Evolutionary conservation across 345 rosid genomes (phyloP), one percentile per base, ranked within the genome.

Genomic region (Viola odorata): DNA sequence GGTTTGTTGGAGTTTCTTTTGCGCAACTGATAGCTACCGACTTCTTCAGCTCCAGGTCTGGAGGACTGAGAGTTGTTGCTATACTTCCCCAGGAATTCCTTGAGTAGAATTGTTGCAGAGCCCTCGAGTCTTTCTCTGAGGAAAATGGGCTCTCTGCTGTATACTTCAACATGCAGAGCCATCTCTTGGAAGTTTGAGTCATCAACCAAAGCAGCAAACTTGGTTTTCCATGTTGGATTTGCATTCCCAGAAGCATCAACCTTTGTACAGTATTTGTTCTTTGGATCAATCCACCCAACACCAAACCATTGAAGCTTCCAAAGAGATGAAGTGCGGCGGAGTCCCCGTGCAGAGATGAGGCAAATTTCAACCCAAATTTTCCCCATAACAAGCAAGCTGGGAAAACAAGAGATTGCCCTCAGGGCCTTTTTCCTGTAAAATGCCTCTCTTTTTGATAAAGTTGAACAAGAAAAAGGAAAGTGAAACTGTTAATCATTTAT

Each of bases 241-340:
- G 82, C 76, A 52, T 78, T 80, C 64, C 89, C 86, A 8, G 89
- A 75, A 69, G 81, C 78, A 74, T 85, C 87, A 16, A 92, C 75
- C 72, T 81, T 80, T 61, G 98, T 83, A 70, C 96, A 87, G 63
- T 92, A 92, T 77, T 88, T 92, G 76, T 84, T 75, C 67, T 80
- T 77, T 23, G 96, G 95, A 70, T 89, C 84, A 44, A 88, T 73
- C 97, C 98, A 92, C 1, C 97, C 97, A 44, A 86, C 95, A 3
- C 96, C 96, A 62, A 75, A 87, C 96, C 97, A 89, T n/a, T 92
- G 99, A 44, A 81, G 83, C 77, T 87, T 92, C 85, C 94, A 85
- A 53, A 84, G 77, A 0, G 88, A 81, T 1, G 87, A 79, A 5
- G 91, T 72, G 8, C 77, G 81, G 16, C 75, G 73, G 8, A 92